A percentile compares a stretch with the other conserved stretches of the same genome.
These are phyloP conservation scores for Lojkania enalia DNA, from an alignment of 2,329 filamentous ascomycete genomes.

Conservation along the genomic window DNA sequence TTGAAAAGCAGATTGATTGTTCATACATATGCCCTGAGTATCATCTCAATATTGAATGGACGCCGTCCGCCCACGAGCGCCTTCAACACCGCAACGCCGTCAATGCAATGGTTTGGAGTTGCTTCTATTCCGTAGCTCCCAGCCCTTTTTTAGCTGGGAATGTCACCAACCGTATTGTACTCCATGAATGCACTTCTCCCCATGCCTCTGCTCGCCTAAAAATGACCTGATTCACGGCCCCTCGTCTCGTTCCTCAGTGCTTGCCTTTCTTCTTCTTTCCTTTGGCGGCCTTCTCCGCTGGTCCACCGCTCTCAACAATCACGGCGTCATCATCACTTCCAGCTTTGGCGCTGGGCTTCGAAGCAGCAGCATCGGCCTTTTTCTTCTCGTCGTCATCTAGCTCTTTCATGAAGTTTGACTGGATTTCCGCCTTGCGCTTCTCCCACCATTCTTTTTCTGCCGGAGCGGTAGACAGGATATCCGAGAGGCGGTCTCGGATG, in stretches of 20 bases:
- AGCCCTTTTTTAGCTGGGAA: no score
- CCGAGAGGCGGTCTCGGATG: slow-evolving; percentile 73
- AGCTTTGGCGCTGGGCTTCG: slow-evolving; percentile 10
- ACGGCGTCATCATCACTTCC: slow-evolving; percentile 74
- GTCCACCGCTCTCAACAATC: slow-evolving; percentile 68
- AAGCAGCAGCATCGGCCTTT: not conserved
- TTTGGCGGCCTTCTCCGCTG: slow-evolving; percentile 50
- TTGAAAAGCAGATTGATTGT: no score
- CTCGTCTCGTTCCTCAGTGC: slow-evolving; percentile 60
- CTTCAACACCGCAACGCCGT: no score
- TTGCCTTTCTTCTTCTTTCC: slow-evolving; percentile 68
- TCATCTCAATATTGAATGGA: no score
- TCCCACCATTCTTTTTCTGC: slow-evolving; percentile 93
- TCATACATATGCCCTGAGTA: no score
- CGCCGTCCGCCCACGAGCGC: no score
- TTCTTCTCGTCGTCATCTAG: slow-evolving; percentile 62
- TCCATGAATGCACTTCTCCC: no score
- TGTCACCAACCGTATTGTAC: no score
- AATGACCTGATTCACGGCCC: no score
- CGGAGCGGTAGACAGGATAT: slow-evolving; percentile 70
- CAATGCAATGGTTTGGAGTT: no score
- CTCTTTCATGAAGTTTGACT: slow-evolving; percentile 81
- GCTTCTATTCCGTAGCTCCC: no score
- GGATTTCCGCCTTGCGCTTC: slow-evolving; percentile 73
- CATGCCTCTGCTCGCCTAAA: no score